phyloP scores from a whole-genome alignment of 1,139 yeast genomes.

The Suhomyces kunorum region DNA sequence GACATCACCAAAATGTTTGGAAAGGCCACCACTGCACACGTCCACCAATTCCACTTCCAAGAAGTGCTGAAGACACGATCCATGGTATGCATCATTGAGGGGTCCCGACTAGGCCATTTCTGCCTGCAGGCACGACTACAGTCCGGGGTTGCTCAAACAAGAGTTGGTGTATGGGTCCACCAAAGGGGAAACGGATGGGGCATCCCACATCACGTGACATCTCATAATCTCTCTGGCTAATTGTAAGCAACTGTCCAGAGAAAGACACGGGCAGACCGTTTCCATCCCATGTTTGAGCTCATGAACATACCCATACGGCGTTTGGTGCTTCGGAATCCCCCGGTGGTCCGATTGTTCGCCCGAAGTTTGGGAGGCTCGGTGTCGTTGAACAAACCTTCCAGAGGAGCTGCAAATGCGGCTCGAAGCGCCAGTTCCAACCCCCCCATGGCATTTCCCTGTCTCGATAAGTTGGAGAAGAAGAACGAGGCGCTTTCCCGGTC shows the following conservation, averaged over 20 bases:
- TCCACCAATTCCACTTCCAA: slow-evolving; percentile 5
- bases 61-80: too few species aligned
- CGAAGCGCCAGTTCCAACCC: slow-evolving; percentile 47
- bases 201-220: slow-evolving; percentile 11
- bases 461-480: slow-evolving; percentile 71
- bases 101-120: neutral
- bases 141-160: too few species aligned
- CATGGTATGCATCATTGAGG: too few species aligned
- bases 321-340: neutral
- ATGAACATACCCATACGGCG: neutral
- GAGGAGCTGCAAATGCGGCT: slow-evolving; percentile 7
- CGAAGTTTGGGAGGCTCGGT: neutral
- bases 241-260: neutral
- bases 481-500: slow-evolving; percentile 44
- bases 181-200: too few species aligned
- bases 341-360: neutral
- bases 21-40: neutral
- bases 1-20: slow-evolving; percentile 4
- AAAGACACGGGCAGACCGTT: neutral
- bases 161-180: too few species aligned
- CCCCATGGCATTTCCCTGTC: slow-evolving; percentile 79
- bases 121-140: neutral
- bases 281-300: neutral
- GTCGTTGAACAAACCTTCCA: neutral
- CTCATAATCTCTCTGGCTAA: slow-evolving; percentile 6